phyloP scores from a whole-genome alignment of 2,329 filamentous ascomycete genomes.

The Aciculosporium take region DNA sequence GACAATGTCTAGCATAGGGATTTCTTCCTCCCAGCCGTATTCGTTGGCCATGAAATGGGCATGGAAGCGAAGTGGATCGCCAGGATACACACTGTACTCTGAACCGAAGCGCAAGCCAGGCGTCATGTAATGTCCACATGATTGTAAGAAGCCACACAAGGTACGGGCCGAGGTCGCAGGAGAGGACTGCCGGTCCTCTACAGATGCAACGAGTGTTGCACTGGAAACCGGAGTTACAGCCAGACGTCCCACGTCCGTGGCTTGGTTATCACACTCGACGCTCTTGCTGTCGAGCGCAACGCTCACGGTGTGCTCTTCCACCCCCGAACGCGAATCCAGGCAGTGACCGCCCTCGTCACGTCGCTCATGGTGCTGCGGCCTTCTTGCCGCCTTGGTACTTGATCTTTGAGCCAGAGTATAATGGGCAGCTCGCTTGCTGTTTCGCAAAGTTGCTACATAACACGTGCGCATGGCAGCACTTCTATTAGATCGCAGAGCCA shows the following conservation, averaged over 20 bases:
- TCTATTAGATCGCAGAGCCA: conserved; percentile 41
- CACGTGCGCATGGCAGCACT: conserved; percentile 40
- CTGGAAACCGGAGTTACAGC: conserved; percentile 22
- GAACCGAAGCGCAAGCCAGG: conserved; percentile 91
- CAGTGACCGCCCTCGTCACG: background rate
- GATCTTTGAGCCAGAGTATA: conserved; percentile 25
- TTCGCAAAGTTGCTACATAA: conserved; percentile 46
- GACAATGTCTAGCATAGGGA: conserved; percentile 73
- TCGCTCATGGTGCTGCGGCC: conserved; percentile 11
- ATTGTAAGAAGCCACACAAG: conserved; percentile 68
- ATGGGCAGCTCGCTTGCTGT: conserved; percentile 27
- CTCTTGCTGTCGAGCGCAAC: background rate
- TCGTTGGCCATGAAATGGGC: conserved; percentile 85
- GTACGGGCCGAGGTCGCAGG: conserved; percentile 20
- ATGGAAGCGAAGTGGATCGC: conserved; percentile 87
- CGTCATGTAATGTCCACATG: conserved; percentile 69
- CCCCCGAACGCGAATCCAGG: background rate
- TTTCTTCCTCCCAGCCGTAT: conserved; percentile 74
- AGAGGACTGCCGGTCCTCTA: conserved; percentile 6
- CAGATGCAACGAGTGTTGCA: conserved; percentile 14
- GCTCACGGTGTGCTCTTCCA: background rate
- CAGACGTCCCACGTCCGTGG: background rate
- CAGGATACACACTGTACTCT: conserved; percentile 87
- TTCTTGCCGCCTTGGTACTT: conserved; percentile 20
- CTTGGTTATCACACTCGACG: background rate